These are phyloP conservation scores for Acidiella bohemica DNA, from an alignment of 495 filamentous ascomycete species.

Conservation along the genomic window DNA sequence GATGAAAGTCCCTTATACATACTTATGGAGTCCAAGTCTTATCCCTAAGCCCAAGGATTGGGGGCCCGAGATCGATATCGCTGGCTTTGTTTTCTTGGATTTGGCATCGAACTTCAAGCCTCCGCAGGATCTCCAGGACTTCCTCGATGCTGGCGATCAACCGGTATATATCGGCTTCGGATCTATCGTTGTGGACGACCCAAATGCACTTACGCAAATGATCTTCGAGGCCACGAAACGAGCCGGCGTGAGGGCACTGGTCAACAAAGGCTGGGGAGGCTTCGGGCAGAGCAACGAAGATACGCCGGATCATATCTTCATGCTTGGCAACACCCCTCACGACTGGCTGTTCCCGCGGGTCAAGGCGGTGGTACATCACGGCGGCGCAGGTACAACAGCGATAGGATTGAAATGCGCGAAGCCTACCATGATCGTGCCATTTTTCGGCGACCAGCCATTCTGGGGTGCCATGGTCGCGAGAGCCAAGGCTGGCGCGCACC, in stretches of 20 bases:
- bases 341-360: slow-evolving; percentile 30
- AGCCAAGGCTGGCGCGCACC: slow-evolving; percentile 48
- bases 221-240: slow-evolving; percentile 27
- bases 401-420: slow-evolving; percentile 28
- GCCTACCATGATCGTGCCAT: slow-evolving; percentile 31
- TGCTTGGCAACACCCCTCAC: slow-evolving; percentile 31
- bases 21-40: slow-evolving; percentile 28
- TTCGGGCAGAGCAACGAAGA: slow-evolving; percentile 20
- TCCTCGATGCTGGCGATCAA: slow-evolving; percentile 26
- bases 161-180: slow-evolving; percentile 32
- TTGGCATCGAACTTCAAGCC: slow-evolving; percentile 27
- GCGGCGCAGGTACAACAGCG: slow-evolving; percentile 30
- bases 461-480: slow-evolving; percentile 64
- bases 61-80: slow-evolving; percentile 30
- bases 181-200: slow-evolving; percentile 31
- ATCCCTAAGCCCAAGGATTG: slow-evolving; percentile 31
- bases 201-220: slow-evolving; percentile 27
- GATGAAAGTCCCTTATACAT: slow-evolving; percentile 30
- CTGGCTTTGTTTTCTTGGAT: slow-evolving; percentile 30
- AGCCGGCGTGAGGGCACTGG: slow-evolving; percentile 28
- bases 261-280: slow-evolving; percentile 31
- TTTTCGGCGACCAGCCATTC: slow-evolving; percentile 50
- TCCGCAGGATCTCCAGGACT: slow-evolving; percentile 23
- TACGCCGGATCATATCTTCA: slow-evolving; percentile 27
- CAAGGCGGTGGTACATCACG: slow-evolving; percentile 29